Evolutionary conservation across 2,329 filamentous ascomycete genomes (phyloP).

Genomic region (Acephala macrosclerotiorum): DNA sequence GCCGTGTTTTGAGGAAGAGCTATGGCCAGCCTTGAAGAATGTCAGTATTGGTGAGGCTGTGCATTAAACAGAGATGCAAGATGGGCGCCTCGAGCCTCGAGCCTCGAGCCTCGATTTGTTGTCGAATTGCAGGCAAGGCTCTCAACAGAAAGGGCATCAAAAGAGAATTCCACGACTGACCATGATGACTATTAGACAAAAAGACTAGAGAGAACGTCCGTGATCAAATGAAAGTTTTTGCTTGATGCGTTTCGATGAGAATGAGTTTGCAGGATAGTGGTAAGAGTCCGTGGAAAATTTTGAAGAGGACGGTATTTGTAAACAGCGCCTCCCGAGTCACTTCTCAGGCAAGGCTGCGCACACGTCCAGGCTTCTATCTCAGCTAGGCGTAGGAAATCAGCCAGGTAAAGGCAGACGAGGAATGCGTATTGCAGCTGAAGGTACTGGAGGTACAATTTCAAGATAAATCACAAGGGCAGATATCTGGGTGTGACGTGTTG

Average conservation of each 20-base stretch:
- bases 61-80: not conserved
- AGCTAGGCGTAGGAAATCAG: not conserved
- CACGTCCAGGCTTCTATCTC: not conserved
- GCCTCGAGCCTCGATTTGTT: not conserved
- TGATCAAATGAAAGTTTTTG: no score
- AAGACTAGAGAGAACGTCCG: not conserved
- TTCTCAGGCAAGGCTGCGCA: not conserved
- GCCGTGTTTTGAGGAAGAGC: not conserved
- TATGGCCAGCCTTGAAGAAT: not conserved
- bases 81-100: not conserved
- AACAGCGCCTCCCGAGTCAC: not conserved
- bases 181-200: not conserved
- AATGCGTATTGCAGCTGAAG: not conserved
- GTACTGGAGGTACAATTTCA: not conserved
- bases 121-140: not conserved
- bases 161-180: not conserved
- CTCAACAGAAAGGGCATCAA: not conserved
- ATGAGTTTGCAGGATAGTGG: not conserved
- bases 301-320: not conserved
- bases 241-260: no score
- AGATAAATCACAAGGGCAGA: not conserved
- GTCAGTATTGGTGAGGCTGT: not conserved
- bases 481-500: not conserved
- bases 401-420: not conserved
- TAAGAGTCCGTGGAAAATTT: not conserved